A percentile compares a stretch with the other conserved stretches of the same genome.
These are phyloP conservation scores for Chloromonas sp. DNA, from an alignment of 163 green algal species.

Conservation along the genomic window DNA sequence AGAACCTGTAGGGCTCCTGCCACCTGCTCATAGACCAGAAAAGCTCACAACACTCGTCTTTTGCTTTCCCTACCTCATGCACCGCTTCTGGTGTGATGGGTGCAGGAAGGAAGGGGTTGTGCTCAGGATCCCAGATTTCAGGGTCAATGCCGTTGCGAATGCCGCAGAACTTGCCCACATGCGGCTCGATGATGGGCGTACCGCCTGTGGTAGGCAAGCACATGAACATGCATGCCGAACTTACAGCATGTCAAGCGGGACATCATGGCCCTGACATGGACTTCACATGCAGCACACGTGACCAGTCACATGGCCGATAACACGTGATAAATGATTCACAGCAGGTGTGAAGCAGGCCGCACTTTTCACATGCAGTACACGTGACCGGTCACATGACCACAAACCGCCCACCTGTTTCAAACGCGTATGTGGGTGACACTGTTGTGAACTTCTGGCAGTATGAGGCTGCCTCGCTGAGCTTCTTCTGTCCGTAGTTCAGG, in stretches of 20 bases:
- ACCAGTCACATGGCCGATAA: too few relatives aligned
- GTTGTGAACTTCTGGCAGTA: conserved; percentile 78
- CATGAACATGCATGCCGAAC: too few relatives aligned
- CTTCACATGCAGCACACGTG: too few relatives aligned
- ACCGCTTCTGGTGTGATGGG: conserved; percentile 53
- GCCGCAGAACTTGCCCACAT: conserved; percentile 88
- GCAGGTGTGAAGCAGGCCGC: too few relatives aligned
- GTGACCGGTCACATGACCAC: too few relatives aligned
- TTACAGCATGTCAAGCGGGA: background rate
- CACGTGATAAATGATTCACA: too few relatives aligned
- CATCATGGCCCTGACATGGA: too few relatives aligned
- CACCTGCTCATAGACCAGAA: too few relatives aligned
- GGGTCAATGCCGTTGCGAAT: conserved; percentile 95
- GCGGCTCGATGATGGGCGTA: conserved; percentile 57
- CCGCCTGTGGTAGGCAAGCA: conserved; percentile 7
- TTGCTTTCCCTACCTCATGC: conserved; percentile 18
- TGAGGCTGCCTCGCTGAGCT: conserved; percentile 63
- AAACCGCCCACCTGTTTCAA: conserved; percentile 53
- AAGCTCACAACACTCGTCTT: too few relatives aligned
- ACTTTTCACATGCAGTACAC: too few relatives aligned
- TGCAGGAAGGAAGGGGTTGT: conserved; percentile 71
- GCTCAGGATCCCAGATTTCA: conserved; percentile 88
- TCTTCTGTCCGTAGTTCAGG: conserved; percentile 85
- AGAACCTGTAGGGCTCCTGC: too few relatives aligned
- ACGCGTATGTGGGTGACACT: conserved; percentile 91